A percentile compares a stretch with the other conserved stretches of the same genome.
Evolutionary conservation across 2,329 filamentous ascomycete genomes (phyloP).

Genomic region (Xylaria sp.): DNA sequence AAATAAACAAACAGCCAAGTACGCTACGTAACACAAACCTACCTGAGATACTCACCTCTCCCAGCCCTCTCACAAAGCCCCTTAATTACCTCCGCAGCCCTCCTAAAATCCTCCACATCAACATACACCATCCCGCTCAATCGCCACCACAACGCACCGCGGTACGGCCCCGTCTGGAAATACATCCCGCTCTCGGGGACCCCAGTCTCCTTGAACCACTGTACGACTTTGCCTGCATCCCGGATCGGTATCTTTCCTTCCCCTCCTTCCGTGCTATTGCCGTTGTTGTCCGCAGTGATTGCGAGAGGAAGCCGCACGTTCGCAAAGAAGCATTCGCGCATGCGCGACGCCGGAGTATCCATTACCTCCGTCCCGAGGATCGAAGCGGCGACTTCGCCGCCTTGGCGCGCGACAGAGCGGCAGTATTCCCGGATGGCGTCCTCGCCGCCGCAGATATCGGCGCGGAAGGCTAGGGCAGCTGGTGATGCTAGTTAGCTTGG

Average conservation of each 20-base stretch:
- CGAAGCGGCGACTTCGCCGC: slow-evolving; percentile 60
- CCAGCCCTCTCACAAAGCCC: slow-evolving; percentile 56
- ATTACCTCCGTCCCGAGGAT: slow-evolving; percentile 69
- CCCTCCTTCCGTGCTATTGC: neutral
- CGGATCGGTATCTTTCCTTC: slow-evolving; percentile 49
- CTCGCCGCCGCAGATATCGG: slow-evolving; percentile 67
- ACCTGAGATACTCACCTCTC: slow-evolving; percentile 50
- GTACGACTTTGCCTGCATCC: slow-evolving; percentile 51
- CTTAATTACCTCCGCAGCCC: slow-evolving; percentile 43
- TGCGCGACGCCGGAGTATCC: slow-evolving; percentile 55
- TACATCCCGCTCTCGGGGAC: slow-evolving; percentile 63
- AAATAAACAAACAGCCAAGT: no score
- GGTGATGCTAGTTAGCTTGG: slow-evolving; percentile 30
- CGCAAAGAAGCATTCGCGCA: slow-evolving; percentile 63
- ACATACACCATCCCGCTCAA: slow-evolving; percentile 74
- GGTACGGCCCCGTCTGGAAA: slow-evolving; percentile 66
- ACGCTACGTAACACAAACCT: neutral
- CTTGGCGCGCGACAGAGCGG: slow-evolving; percentile 61
- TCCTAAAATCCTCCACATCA: slow-evolving; percentile 67
- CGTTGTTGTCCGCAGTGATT: slow-evolving; percentile 16
- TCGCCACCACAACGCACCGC: slow-evolving; percentile 67
- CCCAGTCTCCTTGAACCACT: slow-evolving; percentile 59
- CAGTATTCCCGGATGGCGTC: slow-evolving; percentile 65
- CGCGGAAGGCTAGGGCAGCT: slow-evolving; percentile 68
- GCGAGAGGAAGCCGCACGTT: slow-evolving; percentile 67